Conservation (phyloP, 495 filamentous ascomycete species). For the Penicillium canariense region DNA sequence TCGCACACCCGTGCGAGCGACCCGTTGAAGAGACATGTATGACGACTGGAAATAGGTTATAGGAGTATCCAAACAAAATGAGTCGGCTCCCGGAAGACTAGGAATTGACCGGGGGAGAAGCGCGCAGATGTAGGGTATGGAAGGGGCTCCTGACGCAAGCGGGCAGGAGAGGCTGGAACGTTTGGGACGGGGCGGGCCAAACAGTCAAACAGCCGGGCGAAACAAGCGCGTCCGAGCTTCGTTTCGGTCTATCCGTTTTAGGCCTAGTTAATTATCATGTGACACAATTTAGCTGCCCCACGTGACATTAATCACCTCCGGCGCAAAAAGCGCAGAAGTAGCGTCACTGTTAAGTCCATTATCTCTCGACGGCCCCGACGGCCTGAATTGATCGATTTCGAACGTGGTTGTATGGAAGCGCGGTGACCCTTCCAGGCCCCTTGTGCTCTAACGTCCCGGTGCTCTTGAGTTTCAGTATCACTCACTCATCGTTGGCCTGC, state of each 20-base stretch:
- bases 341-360: background rate
- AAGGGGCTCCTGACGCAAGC: slow-evolving; percentile 34
- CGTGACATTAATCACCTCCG: slow-evolving; percentile 13
- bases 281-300: slow-evolving; percentile 8
- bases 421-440: slow-evolving; percentile 4
- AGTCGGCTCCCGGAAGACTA: background rate
- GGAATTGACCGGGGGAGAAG: background rate
- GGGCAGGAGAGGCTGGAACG: slow-evolving; percentile 17
- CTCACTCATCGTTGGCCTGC: slow-evolving; percentile 62
- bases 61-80: background rate
- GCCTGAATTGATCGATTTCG: background rate
- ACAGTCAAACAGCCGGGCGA: background rate
- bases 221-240: slow-evolving; percentile 28
- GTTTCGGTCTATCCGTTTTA: slow-evolving; percentile 30
- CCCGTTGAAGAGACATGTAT: slow-evolving; percentile 34
- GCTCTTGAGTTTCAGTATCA: slow-evolving; percentile 55
- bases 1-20: slow-evolving; percentile 28
- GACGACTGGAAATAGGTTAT: background rate
- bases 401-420: slow-evolving; percentile 10
- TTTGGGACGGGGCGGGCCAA: background rate
- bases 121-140: slow-evolving; percentile 2
- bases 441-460: slow-evolving; percentile 23
- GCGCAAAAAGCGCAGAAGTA: slow-evolving; percentile 12
- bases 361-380: background rate
- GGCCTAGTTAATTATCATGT: slow-evolving; percentile 22